A percentile compares a stretch with the other conserved stretches of the same genome.
These are phyloP conservation scores for Lathyrus sativus DNA, from an alignment of 306 rosid genomes.

Conservation along the genomic window DNA sequence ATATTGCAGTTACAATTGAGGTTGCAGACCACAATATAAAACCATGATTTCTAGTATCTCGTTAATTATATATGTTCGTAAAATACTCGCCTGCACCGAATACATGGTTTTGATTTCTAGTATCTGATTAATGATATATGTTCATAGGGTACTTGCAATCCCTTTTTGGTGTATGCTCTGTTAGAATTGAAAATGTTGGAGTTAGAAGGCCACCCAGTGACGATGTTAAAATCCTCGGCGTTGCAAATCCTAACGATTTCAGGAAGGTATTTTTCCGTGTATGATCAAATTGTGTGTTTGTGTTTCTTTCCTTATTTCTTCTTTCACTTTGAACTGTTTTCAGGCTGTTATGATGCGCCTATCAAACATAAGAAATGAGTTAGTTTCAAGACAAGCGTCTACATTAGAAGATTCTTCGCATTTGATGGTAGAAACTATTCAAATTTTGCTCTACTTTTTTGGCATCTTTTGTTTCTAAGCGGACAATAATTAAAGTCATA, in stretches of 20 bases:
- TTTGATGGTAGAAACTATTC: constrained; percentile 53
- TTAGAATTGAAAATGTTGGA: constrained; percentile 83
- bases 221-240: constrained; percentile 86
- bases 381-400: constrained; percentile 57
- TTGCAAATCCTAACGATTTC: constrained; percentile 82
- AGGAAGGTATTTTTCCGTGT: constrained; percentile 60
- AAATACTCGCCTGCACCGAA: neutral
- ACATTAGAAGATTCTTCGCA: constrained; percentile 55
- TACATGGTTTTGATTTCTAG: constrained; percentile 30
- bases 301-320: neutral
- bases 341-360: constrained; percentile 86
- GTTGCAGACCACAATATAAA: neutral
- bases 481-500: neutral
- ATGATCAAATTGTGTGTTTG: neutral
- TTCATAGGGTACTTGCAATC: constrained; percentile 85
- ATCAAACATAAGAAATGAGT: constrained; percentile 67
- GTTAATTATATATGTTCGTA: neutral
- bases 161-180: constrained; percentile 73
- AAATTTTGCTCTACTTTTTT: neutral
- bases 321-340: constrained; percentile 33
- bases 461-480: constrained; percentile 13
- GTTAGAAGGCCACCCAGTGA: constrained; percentile 87
- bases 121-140: neutral
- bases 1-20: neutral
- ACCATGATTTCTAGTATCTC: constrained; percentile 15